Conservation (phyloP, 2,329 filamentous ascomycete species). For the Albophoma yamanashiensis region DNA sequence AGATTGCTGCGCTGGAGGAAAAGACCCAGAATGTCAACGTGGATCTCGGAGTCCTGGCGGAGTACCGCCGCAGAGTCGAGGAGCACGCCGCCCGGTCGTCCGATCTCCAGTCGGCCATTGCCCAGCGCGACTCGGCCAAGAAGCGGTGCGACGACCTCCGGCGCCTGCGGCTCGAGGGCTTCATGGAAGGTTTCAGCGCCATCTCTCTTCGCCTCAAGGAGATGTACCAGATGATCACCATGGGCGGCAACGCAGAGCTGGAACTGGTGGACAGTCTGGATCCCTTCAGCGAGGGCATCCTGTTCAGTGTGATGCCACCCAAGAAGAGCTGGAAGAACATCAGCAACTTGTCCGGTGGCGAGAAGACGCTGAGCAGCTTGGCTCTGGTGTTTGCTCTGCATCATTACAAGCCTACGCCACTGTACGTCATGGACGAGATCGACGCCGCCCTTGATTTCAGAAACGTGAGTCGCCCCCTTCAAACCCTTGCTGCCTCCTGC, state of each 20-base stretch:
- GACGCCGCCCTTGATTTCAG: constrained; percentile 95
- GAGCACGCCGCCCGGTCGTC: constrained; percentile 74
- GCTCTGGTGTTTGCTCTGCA: constrained; percentile 96
- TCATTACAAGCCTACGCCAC: constrained; percentile 92
- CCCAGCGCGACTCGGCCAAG: constrained; percentile 76
- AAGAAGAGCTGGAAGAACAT: constrained; percentile 99
- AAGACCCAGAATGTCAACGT: constrained; percentile 77
- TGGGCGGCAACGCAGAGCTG: constrained; percentile 96
- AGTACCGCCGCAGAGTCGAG: constrained; percentile 78
- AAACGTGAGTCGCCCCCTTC: constrained; percentile 59
- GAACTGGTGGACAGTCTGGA: constrained; percentile 94
- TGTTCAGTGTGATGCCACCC: constrained; percentile 97
- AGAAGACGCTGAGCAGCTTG: constrained; percentile 90
- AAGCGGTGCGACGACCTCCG: constrained; percentile 87
- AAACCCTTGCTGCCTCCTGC: not conserved
- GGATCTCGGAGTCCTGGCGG: constrained; percentile 77
- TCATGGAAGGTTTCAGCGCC: constrained; percentile 94
- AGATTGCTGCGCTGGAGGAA: constrained; percentile 52
- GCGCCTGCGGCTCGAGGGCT: constrained; percentile 81
- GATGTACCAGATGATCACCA: constrained; percentile 99
- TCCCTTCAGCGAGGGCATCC: constrained; percentile 91
- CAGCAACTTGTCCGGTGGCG: constrained; percentile 85
- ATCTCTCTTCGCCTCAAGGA: constrained; percentile 95
- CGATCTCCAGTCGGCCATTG: constrained; percentile 70
- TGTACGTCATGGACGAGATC: constrained; percentile 99